Conservation (phyloP, 2,329 filamentous ascomycete genomes). For the Graphium sp. region DNA sequence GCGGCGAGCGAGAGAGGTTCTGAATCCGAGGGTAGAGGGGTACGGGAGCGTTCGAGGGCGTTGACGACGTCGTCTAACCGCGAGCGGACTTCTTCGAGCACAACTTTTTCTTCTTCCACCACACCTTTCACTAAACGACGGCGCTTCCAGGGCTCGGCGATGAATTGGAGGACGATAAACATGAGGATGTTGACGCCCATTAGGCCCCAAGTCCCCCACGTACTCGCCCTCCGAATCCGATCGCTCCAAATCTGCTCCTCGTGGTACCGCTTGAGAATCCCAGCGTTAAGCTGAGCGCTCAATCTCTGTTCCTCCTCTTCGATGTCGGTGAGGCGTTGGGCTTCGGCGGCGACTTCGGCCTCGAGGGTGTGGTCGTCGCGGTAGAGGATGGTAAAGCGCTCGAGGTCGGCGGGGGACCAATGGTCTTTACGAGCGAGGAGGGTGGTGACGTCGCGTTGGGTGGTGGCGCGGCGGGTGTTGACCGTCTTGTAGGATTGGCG, state of each 20-base stretch:
- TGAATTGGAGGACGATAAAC: conserved; percentile 71
- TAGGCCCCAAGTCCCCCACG: conserved; percentile 94
- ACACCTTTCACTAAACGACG: conserved; percentile 66
- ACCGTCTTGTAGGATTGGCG: conserved; percentile 70
- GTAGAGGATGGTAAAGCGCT: conserved; percentile 88
- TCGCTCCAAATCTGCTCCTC: conserved; percentile 99
- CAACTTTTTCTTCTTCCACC: too few relatives aligned
- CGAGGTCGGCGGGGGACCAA: conserved; percentile 75
- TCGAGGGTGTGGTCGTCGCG: conserved; percentile 87
- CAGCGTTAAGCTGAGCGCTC: conserved; percentile 56
- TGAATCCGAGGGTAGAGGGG: too few relatives aligned
- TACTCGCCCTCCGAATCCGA: conserved; percentile 87
- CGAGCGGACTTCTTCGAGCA: too few relatives aligned
- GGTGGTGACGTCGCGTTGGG: conserved; percentile 89
- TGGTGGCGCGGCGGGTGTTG: conserved; percentile 66
- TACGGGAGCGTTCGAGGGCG: too few relatives aligned
- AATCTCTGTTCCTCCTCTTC: conserved; percentile 71
- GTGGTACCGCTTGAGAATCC: conserved; percentile 83
- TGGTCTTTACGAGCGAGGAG: conserved; percentile 86
- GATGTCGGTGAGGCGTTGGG: conserved; percentile 53
- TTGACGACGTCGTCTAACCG: too few relatives aligned
- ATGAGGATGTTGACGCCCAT: conserved; percentile 94
- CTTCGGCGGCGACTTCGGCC: conserved; percentile 57
- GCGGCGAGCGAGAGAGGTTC: too few relatives aligned
- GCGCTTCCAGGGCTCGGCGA: conserved; percentile 86